Percentiles rank a stretch among this genome's conserved stretches.
phyloP scores from a whole-genome alignment of 768 basidiomycete genomes.

The Leccinellum rugosiceps region DNA sequence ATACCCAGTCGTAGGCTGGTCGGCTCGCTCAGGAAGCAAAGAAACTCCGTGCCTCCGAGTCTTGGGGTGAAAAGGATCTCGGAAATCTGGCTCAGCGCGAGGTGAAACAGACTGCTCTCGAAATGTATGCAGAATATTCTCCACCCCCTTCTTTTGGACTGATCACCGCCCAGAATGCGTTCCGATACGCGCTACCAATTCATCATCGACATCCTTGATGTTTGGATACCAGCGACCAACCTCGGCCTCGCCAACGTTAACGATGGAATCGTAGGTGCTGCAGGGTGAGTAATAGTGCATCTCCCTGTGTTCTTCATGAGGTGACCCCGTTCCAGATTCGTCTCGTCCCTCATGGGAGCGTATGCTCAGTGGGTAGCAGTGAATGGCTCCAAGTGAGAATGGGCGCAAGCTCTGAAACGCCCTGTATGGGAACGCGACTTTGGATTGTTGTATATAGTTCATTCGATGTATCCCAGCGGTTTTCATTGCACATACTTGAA shows the following conservation, averaged over 20 bases:
- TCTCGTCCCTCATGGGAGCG: slow-evolving; percentile 68
- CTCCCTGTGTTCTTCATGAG: slow-evolving; percentile 1
- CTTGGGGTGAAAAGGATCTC: slow-evolving; percentile 64
- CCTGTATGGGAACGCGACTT: background rate
- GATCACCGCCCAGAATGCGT: slow-evolving; percentile 47
- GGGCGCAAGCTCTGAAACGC: background rate
- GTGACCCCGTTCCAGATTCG: slow-evolving; percentile 41
- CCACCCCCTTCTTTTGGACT: background rate
- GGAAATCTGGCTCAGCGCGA: slow-evolving; percentile 65
- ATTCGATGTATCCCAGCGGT: slow-evolving; percentile 7
- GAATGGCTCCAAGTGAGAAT: slow-evolving; percentile 38
- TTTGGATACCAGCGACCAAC: slow-evolving; percentile 86
- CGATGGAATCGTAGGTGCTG: slow-evolving; percentile 81
- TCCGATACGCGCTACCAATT: slow-evolving; percentile 74
- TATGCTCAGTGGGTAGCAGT: slow-evolving; percentile 64
- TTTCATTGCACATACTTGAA: background rate
- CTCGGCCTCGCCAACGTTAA: slow-evolving; percentile 73
- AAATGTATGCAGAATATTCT: slow-evolving; percentile 41
- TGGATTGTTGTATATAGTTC: background rate
- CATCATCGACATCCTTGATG: slow-evolving; percentile 77
- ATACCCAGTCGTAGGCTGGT: slow-evolving; percentile 40
- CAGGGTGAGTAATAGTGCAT: slow-evolving; percentile 59
- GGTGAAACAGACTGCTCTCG: slow-evolving; percentile 54
- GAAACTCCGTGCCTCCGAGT: slow-evolving; percentile 42
- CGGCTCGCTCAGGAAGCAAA: slow-evolving; percentile 61